phyloP scores from a whole-genome alignment of 768 basidiomycete species.

The Cystoderma amianthinum region DNA sequence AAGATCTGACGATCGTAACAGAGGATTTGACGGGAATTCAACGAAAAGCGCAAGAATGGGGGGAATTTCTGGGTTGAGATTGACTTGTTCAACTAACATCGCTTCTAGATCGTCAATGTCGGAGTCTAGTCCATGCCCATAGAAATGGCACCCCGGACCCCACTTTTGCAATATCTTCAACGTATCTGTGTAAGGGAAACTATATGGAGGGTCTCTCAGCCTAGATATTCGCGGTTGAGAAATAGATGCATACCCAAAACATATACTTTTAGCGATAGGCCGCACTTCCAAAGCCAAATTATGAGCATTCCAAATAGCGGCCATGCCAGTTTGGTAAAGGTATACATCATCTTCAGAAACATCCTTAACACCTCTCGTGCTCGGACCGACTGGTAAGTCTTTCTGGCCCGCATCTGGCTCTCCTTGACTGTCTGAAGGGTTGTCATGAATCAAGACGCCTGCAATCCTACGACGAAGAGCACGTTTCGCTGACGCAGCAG shows the following conservation, averaged over 20 bases:
- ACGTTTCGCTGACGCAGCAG: conserved; percentile 76
- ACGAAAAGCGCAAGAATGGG: conserved; percentile 80
- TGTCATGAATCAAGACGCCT: conserved; percentile 70
- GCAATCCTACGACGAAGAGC: conserved; percentile 87
- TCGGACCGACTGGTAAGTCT: conserved; percentile 48
- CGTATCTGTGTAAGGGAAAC: conserved; percentile 94
- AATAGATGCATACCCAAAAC: conserved; percentile 71
- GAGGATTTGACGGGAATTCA: conserved; percentile 94
- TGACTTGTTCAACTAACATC: conserved; percentile 42
- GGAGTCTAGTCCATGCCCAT: conserved; percentile 70
- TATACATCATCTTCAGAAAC: conserved; percentile 86
- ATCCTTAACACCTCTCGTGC: conserved; percentile 58
- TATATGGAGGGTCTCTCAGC: conserved; percentile 18
- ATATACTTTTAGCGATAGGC: conserved; percentile 74
- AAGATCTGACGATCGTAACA: conserved; percentile 81
- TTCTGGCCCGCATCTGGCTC: conserved; percentile 42
- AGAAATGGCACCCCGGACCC: conserved; percentile 91
- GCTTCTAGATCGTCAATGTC: conserved; percentile 71
- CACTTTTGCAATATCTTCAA: conserved; percentile 92
- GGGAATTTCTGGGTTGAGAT: conserved; percentile 33
- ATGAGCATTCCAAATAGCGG: conserved; percentile 91
- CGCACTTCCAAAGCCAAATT: conserved; percentile 50
- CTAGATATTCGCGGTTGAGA: not conserved
- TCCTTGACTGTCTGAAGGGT: conserved; percentile 25
- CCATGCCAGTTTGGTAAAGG: conserved; percentile 85